Evolutionary conservation across 306 rosid genomes (phyloP), one percentile per base, ranked within the genome.

Genomic region (Quercus dentata): DNA sequence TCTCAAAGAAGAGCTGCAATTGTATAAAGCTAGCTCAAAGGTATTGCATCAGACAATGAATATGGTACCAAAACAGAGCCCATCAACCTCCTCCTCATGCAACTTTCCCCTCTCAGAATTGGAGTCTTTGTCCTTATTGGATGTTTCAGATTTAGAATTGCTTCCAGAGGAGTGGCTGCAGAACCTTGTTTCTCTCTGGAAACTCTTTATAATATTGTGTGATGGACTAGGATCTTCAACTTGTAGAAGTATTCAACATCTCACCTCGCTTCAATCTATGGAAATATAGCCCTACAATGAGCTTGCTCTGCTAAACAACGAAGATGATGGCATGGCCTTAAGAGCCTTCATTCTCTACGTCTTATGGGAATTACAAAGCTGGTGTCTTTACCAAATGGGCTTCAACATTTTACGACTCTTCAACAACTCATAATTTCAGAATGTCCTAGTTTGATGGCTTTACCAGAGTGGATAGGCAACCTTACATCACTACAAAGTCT

Each of bases 351-450:
- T 35, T 9, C 23, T 30, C 19, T 56, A 9, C 17, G 14, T 5
- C 25, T 82, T 44, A 64, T 33, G 64, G 59, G 17, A 56, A 77
- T 75, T 64, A 74, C 87, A 14, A 28, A 33, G 14, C 57, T 78
- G 17, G 13, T 13, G 15, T 58, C 69, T 51, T 79, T 83, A 38
- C 78, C 84, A 1, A 2, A 5, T n/a, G 58, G 78, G 10, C 56
- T 81, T 38, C 31, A 70, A 33, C 27, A 41, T 0, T 65, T 69
- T 30, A 61, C 49, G 4, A 35, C 64, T 35, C 38, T 80, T 64
- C 52, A 54, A 41, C 27, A 31, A 0, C 73, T 84, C 33, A 4
- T 6, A 7, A 12, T 87, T 27, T 5, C 25, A 28, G 14, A 57
- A 8, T 80, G 87, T 21, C 41, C 19, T 3, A 55, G 9, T n/a